phyloP scores from a whole-genome alignment of 2,329 filamentous ascomycete genomes.

The Cercospora sojina region DNA sequence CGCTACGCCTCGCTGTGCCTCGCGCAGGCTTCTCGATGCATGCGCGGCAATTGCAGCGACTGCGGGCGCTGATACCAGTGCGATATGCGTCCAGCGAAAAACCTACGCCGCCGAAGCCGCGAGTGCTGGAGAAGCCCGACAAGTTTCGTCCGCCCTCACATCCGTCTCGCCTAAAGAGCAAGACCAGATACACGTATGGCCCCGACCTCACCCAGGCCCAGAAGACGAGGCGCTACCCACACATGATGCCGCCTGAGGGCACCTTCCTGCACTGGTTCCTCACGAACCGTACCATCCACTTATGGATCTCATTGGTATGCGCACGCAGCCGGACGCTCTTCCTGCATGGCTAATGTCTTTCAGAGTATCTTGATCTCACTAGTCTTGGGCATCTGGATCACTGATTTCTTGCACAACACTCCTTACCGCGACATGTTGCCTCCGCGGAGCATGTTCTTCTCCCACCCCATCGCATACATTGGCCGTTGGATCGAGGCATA shows the following conservation, averaged over 20 bases:
- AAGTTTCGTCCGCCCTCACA: conserved; percentile 93
- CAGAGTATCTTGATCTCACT: conserved; percentile 68
- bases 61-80: conserved; percentile 14
- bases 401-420: conserved; percentile 76
- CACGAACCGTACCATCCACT: conserved; percentile 71
- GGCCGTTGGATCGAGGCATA: conserved; percentile 69
- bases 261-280: conserved; percentile 84
- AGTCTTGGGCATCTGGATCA: conserved; percentile 69
- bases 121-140: conserved; percentile 79
- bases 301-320: conserved; percentile 75
- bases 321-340: not conserved
- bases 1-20: conserved; percentile 17
- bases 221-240: conserved; percentile 73
- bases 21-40: conserved; percentile 30
- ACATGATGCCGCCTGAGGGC: conserved; percentile 81
- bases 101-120: conserved; percentile 54
- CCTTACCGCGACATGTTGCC: conserved; percentile 79
- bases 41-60: conserved; percentile 29
- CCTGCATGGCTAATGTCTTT: not conserved
- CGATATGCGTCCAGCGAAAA: conserved; percentile 36
- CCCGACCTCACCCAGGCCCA: conserved; percentile 67
- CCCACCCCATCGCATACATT: conserved; percentile 67
- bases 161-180: conserved; percentile 63
- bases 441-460: conserved; percentile 64
- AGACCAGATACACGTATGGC: conserved; percentile 68